Evolutionary conservation across 78 protist genomes (phyloP), one percentile per base, ranked within the genome.

Genomic region (Dictyostelium firmibasis): DNA sequence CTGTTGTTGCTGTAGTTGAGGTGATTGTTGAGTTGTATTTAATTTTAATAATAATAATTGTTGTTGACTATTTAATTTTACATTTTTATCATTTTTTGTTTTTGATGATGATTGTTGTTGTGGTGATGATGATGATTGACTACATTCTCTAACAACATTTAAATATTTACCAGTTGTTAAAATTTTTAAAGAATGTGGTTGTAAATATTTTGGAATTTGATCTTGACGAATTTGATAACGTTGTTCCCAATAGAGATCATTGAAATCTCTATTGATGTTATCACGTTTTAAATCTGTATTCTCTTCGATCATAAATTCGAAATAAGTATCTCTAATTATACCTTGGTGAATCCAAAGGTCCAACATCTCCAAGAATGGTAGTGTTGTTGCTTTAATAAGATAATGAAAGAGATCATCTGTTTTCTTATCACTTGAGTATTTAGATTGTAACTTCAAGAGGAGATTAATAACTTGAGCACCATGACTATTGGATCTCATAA

Each of bases 161-260:
- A 97, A 82, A n/a, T 94, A 86, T 89, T 97, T 97, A 67, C 98
- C 98, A 20, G 97, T 38, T 25, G 44, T 36, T 23, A 97, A 81
- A 20, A 94, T 33, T 72, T 47, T 57, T 11, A 14, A 53, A 16
- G 86, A 33, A 23, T 41, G 75, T 25, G 31, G 0, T 23, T 33
- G 38, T 9, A 97, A 69, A 31, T 96, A 97, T 29, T 44, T 60
- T n/a, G 97, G 97, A 16, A 85, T 70, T 29, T 76, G 86, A n/a
- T 60, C 69, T 18, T 38, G 44, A 11, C 43, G 53, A 5, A 91
- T 14, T 16, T 74, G 53, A 91, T 92, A 97, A 23, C 97, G 79
- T 50, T 9, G 14, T 25, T 88, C 91, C 97, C 97, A 96, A 50
- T 95, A 95, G 29, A 57, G n/a, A 67, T 84, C 91, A 76, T 84